These are phyloP conservation scores for Saccharomycopsis hybrid DNA, from an alignment of 1,139 yeast genomes.

Conservation along the genomic window DNA sequence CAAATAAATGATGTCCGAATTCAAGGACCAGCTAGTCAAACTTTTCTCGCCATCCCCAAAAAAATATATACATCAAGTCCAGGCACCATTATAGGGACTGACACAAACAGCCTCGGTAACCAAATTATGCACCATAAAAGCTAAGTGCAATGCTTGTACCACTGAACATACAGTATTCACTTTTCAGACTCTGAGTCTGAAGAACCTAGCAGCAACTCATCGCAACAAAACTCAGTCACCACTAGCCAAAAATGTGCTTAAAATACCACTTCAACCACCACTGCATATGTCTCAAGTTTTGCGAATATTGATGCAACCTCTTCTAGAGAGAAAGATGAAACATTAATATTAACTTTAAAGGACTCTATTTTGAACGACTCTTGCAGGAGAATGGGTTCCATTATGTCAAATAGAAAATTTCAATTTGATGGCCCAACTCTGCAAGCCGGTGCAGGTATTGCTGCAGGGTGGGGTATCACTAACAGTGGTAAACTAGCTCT, in stretches of 20 bases:
- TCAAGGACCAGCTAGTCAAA: conserved; percentile 40
- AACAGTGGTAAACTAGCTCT: conserved; percentile 61
- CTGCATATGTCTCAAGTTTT: no score
- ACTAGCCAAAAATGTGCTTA: no score
- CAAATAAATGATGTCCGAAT: conserved; percentile 41
- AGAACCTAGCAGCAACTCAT: no score
- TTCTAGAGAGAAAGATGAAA: conserved; percentile 46
- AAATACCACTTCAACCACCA: no score
- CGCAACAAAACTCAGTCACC: no score
- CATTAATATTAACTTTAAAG: conserved; percentile 50
- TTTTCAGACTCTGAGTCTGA: no score
- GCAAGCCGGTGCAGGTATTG: conserved; percentile 82
- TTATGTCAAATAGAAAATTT: conserved; percentile 55
- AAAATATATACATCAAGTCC: no score
- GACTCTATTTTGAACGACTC: conserved; percentile 52
- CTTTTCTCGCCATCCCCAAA: conserved; percentile 26
- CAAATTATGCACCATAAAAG: no score
- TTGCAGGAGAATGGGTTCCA: conserved; percentile 68
- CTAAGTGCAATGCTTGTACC: conserved; percentile 23
- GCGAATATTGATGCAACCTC: conserved; percentile 28
- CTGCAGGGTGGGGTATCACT: conserved; percentile 72
- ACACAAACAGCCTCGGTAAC: background rate
- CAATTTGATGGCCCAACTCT: conserved; percentile 35
- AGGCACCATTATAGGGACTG: conserved; percentile 25
- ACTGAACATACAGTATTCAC: conserved; percentile 27